Conservation (phyloP, 1,284 basidiomycete species). For the Leccinum griseonigrum region DNA sequence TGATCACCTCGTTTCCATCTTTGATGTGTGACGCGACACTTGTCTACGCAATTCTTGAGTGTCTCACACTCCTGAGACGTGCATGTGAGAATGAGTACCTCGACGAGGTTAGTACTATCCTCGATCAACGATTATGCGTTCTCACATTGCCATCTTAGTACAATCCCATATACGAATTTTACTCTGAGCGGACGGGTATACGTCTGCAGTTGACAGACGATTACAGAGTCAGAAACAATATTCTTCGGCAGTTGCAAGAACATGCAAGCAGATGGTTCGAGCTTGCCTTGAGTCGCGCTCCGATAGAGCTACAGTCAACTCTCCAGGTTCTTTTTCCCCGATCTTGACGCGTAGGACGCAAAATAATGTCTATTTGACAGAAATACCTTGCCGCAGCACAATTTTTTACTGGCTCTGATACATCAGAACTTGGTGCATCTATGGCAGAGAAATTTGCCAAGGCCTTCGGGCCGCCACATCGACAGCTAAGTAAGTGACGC, state of each 20-base stretch:
- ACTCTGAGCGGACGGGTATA: constrained; percentile 75
- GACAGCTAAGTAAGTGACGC: constrained; percentile 64
- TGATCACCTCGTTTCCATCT: constrained; percentile 93
- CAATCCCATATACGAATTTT: constrained; percentile 83
- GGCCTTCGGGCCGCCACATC: constrained; percentile 74
- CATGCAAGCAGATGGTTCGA: constrained; percentile 84
- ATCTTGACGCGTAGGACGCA: neutral
- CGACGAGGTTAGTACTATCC: constrained; percentile 69
- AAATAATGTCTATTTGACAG: constrained; percentile 37
- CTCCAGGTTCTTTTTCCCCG: constrained; percentile 62
- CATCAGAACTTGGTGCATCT: constrained; percentile 87
- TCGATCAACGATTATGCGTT: neutral
- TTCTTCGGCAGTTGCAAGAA: constrained; percentile 71
- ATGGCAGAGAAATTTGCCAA: constrained; percentile 84
- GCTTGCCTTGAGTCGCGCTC: constrained; percentile 82
- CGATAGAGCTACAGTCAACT: constrained; percentile 90
- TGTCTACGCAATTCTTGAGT: constrained; percentile 88
- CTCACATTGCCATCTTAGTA: constrained; percentile 51
- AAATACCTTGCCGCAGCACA: constrained; percentile 81
- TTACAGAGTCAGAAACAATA: constrained; percentile 84
- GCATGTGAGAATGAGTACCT: constrained; percentile 90
- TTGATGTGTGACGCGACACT: constrained; percentile 89
- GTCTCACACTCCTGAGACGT: constrained; percentile 84
- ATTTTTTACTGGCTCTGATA: constrained; percentile 62
- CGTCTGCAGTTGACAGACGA: constrained; percentile 85